Evolutionary conservation across 306 rosid genomes (phyloP).

Genomic region (Erythrophleum fordii): DNA sequence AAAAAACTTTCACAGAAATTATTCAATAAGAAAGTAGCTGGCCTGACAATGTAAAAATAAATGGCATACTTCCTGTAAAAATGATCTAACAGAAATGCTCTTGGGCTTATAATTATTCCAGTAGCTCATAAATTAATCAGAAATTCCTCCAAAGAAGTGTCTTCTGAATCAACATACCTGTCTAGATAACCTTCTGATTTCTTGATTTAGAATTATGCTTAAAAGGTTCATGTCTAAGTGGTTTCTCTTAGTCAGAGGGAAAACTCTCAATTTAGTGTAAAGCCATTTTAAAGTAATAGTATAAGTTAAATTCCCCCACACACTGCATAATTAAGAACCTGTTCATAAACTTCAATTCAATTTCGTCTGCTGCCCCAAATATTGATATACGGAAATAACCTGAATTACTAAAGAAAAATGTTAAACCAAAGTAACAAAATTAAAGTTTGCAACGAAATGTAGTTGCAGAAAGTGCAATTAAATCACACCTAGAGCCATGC

Average conservation of each 20-base stretch:
- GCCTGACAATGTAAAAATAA: background rate
- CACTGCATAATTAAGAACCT: constrained; percentile 57
- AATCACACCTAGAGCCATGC: background rate
- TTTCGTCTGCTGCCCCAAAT: constrained; percentile 93
- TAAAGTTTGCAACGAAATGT: constrained; percentile 22
- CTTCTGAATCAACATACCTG: constrained; percentile 66
- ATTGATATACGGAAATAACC: constrained; percentile 90
- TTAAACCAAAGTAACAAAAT: constrained; percentile 23
- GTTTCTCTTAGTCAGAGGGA: constrained; percentile 69
- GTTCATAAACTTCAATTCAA: constrained; percentile 95
- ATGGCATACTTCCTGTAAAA: background rate
- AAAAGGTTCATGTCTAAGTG: constrained; percentile 87
- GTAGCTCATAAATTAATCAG: constrained; percentile 14
- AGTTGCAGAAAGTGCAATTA: constrained; percentile 10
- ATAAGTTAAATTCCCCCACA: constrained; percentile 30
- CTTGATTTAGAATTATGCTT: constrained; percentile 80
- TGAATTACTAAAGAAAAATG: constrained; percentile 48
- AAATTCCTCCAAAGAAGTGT: constrained; percentile 22
- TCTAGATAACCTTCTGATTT: constrained; percentile 78
- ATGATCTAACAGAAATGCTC: constrained; percentile 12
- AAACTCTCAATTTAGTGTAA: constrained; percentile 13
- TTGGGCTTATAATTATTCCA: background rate
- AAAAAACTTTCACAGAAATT: background rate
- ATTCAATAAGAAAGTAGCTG: background rate
- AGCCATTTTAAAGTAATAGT: constrained; percentile 20